Conservation (phyloP, 2,329 filamentous ascomycete genomes). For the Colletotrichum destructivum region DNA sequence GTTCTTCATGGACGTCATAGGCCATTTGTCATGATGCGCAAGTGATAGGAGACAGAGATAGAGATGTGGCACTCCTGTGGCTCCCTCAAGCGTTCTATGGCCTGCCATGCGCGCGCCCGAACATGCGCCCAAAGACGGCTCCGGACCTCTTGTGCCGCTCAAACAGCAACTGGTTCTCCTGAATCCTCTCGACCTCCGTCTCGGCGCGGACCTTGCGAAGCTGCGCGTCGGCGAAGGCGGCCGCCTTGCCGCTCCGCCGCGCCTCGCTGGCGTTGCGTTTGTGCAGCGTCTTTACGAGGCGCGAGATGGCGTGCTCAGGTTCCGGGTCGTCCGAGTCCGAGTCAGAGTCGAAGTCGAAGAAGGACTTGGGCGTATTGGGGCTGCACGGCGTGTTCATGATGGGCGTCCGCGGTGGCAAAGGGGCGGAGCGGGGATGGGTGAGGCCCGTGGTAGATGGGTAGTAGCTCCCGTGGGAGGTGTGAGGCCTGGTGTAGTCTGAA, state of each 20-base stretch:
- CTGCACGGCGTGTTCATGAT: slow-evolving; percentile 1
- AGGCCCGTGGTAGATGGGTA: slow-evolving; percentile 35
- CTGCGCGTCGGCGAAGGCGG: slow-evolving; percentile 35
- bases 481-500: slow-evolving; percentile 29
- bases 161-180: slow-evolving; percentile 31
- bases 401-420: slow-evolving; percentile 28
- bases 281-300: slow-evolving; percentile 41
- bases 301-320: slow-evolving; percentile 37
- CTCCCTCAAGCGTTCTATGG: neutral
- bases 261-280: slow-evolving; percentile 39
- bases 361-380: slow-evolving; percentile 32
- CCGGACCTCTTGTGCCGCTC: slow-evolving; percentile 36
- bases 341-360: slow-evolving; percentile 44
- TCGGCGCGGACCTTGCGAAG: slow-evolving; percentile 38
- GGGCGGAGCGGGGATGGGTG: slow-evolving; percentile 40
- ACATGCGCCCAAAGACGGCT: slow-evolving; percentile 44
- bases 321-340: slow-evolving; percentile 39
- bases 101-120: slow-evolving; percentile 23
- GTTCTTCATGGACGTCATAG: neutral
- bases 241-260: slow-evolving; percentile 34
- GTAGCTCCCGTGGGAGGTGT: slow-evolving; percentile 32
- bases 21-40: slow-evolving; percentile 15
- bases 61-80: neutral
- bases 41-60: neutral
- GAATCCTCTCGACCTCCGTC: slow-evolving; percentile 31